Evolutionary conservation across 805 yeast genomes (phyloP).

Genomic region (Priceomyces melissophilus): DNA sequence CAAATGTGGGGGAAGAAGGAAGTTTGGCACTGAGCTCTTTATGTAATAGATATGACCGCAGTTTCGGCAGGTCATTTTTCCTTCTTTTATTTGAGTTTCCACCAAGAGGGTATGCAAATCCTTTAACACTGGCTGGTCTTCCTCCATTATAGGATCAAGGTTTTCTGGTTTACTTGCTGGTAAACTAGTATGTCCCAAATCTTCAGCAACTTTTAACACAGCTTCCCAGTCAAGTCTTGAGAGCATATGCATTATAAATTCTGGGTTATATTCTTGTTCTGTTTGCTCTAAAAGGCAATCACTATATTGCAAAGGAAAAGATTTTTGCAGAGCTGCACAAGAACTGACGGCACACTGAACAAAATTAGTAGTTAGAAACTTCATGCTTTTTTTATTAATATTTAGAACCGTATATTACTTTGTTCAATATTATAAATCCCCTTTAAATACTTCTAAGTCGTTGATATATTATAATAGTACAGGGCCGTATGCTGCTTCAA

Average conservation of each 20-base stretch:
- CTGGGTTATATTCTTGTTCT: slow-evolving; percentile 79
- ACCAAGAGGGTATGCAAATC: slow-evolving; percentile 77
- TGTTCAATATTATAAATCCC: not conserved
- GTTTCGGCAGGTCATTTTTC: slow-evolving; percentile 82
- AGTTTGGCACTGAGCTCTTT: slow-evolving; percentile 91
- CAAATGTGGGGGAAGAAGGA: slow-evolving; percentile 90
- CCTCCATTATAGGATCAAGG: slow-evolving; percentile 51
- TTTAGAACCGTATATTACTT: not conserved
- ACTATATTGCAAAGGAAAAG: slow-evolving; percentile 76
- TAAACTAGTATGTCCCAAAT: slow-evolving; percentile 55
- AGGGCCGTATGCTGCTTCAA: too few relatives aligned
- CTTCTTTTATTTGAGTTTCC: slow-evolving; percentile 84
- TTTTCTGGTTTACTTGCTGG: slow-evolving; percentile 62
- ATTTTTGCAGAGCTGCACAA: slow-evolving; percentile 68
- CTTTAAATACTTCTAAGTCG: not conserved
- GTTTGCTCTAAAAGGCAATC: slow-evolving; percentile 71
- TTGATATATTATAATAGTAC: too few relatives aligned
- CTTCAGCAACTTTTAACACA: slow-evolving; percentile 68
- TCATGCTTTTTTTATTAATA: slow-evolving; percentile 50
- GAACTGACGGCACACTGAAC: slow-evolving; percentile 87
- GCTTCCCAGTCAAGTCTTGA: slow-evolving; percentile 90
- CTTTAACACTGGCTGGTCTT: slow-evolving; percentile 51
- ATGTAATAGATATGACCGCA: slow-evolving; percentile 87
- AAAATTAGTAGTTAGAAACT: slow-evolving; percentile 92
- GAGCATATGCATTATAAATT: slow-evolving; percentile 69